phyloP scores from a whole-genome alignment of 2,329 filamentous ascomycete genomes.

The Colletotrichum sp. region DNA sequence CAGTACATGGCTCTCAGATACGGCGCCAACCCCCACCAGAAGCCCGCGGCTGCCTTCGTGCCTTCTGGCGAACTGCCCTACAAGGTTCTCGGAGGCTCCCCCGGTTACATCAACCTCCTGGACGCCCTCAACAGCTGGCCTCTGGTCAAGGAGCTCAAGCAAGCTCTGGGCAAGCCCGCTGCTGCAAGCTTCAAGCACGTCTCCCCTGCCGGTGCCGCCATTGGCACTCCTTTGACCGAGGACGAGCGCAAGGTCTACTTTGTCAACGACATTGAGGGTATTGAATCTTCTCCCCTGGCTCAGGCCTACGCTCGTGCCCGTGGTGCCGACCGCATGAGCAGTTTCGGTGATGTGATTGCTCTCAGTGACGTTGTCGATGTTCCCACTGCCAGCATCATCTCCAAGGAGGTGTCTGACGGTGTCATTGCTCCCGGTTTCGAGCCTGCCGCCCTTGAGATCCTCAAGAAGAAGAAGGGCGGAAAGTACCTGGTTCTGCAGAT shows the following conservation, averaged over 20 bases:
- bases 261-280: conserved; percentile 90
- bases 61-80: conserved; percentile 81
- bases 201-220: conserved; percentile 93
- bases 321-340: conserved; percentile 97
- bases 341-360: conserved; percentile 95
- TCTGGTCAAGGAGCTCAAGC: conserved; percentile 93
- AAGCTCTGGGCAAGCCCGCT: conserved; percentile 84
- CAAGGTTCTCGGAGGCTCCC: conserved; percentile 87
- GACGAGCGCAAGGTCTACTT: conserved; percentile 98
- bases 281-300: conserved; percentile 84
- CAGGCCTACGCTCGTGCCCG: conserved; percentile 96
- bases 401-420: conserved; percentile 95
- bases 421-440: conserved; percentile 91
- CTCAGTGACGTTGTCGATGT: conserved; percentile 90
- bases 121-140: conserved; percentile 98
- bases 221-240: conserved; percentile 84
- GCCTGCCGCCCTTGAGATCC: conserved; percentile 83
- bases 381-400: conserved; percentile 95
- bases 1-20: conserved; percentile 90
- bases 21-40: conserved; percentile 97
- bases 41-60: conserved; percentile 87
- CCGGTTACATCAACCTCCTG: conserved; percentile 96
- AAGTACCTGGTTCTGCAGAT: conserved; percentile 97
- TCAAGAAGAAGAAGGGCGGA: conserved; percentile 98
- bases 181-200: conserved; percentile 99